Base-by-base conservation (phyloP, 306 rosid genomes). In the Castanopsis chinensis region DNA sequence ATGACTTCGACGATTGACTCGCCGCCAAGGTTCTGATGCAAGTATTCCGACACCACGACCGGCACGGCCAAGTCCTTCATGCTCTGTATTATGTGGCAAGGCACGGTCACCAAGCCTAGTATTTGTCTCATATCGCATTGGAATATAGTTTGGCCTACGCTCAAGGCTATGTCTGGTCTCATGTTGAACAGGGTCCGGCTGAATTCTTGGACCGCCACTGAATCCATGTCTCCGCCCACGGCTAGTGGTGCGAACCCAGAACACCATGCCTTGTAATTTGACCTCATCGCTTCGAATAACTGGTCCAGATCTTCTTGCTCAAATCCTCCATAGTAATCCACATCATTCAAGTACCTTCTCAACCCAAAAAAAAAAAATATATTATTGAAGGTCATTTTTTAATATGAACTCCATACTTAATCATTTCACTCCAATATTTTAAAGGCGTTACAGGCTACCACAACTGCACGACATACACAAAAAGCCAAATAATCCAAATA, bases 241-340 rank as follows among this genome's bases (percentile, higher is more conserved):
- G 89, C 91, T 3, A 93, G 71, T 0, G 98, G 98, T 0, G 98
- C 98, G 25, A 91, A 93, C 0, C 98, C 98, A 0, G 74, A 72
- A 68, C 98, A 93, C 98, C 98, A 93, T 1, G 98, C 95, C 81
- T 93, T 87, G 90, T 90, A 90, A 76, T 93, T 93, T 23, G 90
- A 78, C 32, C 81, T 69, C 77, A 93, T 93, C 1, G 93, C 98
- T 8, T 84, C 73, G 77, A 91, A 93, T 15, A 93, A 80, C 49
- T 93, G 93, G 54, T 87, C 78, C 23, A 91, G 67, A 43, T 91
- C 97, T 78, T 93, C 95, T 74, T 86, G 88, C 85, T 91, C 97
- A 54, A 93, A 91, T 1, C 98, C 98, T 37, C 97, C 98, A 20
- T 80, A 93, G 90, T 91, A 93, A 37, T 91, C 85, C 83, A 74